A percentile compares a stretch with the other conserved stretches of the same genome.
Evolutionary conservation across 805 yeast genomes (phyloP).

Genomic region (Zygosaccharomyces gambellarensis): DNA sequence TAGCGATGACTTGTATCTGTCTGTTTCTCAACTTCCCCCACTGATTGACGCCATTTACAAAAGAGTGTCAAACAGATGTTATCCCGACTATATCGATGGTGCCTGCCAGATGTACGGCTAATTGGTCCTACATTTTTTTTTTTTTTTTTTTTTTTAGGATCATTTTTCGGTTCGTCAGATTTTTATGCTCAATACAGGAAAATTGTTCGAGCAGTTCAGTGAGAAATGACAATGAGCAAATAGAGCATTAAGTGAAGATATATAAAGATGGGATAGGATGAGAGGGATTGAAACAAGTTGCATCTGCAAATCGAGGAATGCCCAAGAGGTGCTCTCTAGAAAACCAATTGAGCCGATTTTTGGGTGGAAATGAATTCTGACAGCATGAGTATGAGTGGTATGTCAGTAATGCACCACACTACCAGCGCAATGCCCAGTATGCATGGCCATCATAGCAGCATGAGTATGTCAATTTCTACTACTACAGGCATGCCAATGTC

Average conservation of each 20-base stretch:
- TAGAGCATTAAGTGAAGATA: conserved; percentile 5
- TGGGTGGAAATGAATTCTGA: conserved; percentile 5
- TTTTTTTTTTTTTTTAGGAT: not conserved
- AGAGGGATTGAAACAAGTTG: not conserved
- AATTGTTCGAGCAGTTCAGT: not conserved
- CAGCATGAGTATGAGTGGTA: conserved; percentile 8
- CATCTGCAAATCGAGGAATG: too few relatives aligned
- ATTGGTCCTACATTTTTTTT: not conserved
- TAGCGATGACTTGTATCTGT: not conserved
- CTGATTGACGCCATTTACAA: not conserved
- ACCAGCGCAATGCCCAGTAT: conserved; percentile 19
- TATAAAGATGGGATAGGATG: not conserved
- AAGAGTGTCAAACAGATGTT: too few relatives aligned
- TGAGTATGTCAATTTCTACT: conserved; percentile 11
- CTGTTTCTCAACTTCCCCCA: not conserved
- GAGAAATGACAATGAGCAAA: conserved; percentile 6
- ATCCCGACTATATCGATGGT: not conserved
- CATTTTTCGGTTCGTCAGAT: not conserved
- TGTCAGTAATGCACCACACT: conserved; percentile 4
- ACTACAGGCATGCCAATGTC: conserved; percentile 6
- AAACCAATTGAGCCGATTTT: too few relatives aligned
- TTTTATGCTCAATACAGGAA: conserved; percentile 1
- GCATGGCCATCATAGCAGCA: conserved; percentile 7
- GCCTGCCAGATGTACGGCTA: not conserved
- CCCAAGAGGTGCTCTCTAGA: not conserved